phyloP scores from a whole-genome alignment of 2,329 filamentous ascomycete genomes.

The Colletotrichum melonis region DNA sequence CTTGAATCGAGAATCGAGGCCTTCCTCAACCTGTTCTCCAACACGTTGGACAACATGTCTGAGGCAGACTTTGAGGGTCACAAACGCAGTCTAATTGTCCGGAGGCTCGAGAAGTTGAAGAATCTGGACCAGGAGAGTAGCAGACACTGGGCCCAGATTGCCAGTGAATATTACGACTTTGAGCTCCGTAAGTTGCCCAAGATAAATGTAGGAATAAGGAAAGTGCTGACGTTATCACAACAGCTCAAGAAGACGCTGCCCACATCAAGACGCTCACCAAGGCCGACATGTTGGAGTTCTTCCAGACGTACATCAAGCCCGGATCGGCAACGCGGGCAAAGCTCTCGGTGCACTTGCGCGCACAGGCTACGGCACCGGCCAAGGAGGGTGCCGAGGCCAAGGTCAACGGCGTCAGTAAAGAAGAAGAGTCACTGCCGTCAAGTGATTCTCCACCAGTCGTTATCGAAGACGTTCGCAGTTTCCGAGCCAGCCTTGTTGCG shows the following conservation, averaged over 20 bases:
- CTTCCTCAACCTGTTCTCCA: conserved; percentile 78
- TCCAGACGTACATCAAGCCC: conserved; percentile 79
- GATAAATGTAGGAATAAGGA: not conserved
- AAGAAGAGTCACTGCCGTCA: conserved; percentile 45
- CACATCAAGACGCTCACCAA: conserved; percentile 81
- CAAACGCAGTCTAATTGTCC: conserved; percentile 89
- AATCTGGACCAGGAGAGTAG: conserved; percentile 88
- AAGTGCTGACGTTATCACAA: conserved; percentile 36
- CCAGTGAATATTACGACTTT: conserved; percentile 90
- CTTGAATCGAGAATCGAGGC: conserved; percentile 88
- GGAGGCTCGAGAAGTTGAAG: conserved; percentile 90
- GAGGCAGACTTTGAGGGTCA: conserved; percentile 89
- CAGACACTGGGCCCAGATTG: conserved; percentile 87
- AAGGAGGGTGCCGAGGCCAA: conserved; percentile 58
- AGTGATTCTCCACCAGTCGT: conserved; percentile 58
- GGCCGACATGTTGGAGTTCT: conserved; percentile 83
- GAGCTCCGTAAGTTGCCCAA: conserved; percentile 72
- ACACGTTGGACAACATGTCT: conserved; percentile 78
- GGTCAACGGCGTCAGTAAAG: conserved; percentile 45
- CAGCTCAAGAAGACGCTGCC: conserved; percentile 81
- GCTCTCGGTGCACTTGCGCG: conserved; percentile 83
- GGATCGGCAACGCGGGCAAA: conserved; percentile 81
- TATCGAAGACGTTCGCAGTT: conserved; percentile 83
- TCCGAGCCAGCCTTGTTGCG: conserved; percentile 80
- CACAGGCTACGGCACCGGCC: conserved; percentile 66